Percentiles rank a stretch among this genome's conserved stretches.
Evolutionary conservation across 129 eudicot species (phyloP).

Genomic region (Deinandra increscens): DNA sequence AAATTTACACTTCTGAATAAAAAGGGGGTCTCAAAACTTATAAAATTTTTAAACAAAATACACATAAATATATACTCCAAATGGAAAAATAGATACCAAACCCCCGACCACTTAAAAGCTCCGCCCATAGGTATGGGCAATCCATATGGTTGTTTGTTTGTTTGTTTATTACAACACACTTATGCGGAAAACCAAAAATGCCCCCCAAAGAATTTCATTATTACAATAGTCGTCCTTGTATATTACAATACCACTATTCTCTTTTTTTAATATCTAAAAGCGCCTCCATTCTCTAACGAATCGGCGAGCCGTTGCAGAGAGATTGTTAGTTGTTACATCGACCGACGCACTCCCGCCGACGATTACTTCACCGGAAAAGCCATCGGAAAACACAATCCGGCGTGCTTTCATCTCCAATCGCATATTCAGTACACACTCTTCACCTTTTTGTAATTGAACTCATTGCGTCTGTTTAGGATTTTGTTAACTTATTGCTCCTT

Average conservation of each 20-base stretch:
- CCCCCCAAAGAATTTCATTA: not conserved
- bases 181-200: not conserved
- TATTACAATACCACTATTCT: not conserved
- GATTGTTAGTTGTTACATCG: not conserved
- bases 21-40: no score
- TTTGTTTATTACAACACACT: not conserved
- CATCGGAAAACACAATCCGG: slow-evolving; percentile 19
- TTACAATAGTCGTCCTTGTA: not conserved
- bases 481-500: slow-evolving; percentile 1
- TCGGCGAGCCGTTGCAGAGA: slow-evolving; percentile 23
- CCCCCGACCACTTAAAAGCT: no score
- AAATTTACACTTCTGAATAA: no score
- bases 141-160: no score
- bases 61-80: no score
- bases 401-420: not conserved
- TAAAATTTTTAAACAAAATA: no score
- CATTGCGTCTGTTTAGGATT: not conserved
- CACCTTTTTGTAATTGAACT: not conserved
- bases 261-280: slow-evolving; percentile 1
- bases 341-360: slow-evolving; percentile 25
- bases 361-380: slow-evolving; percentile 14
- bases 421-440: not conserved
- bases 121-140: no score
- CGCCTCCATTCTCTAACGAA: slow-evolving; percentile 22
- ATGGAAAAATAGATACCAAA: no score